phyloP scores from a whole-genome alignment of 1,139 yeast genomes.

The Protomyces inouyei region DNA sequence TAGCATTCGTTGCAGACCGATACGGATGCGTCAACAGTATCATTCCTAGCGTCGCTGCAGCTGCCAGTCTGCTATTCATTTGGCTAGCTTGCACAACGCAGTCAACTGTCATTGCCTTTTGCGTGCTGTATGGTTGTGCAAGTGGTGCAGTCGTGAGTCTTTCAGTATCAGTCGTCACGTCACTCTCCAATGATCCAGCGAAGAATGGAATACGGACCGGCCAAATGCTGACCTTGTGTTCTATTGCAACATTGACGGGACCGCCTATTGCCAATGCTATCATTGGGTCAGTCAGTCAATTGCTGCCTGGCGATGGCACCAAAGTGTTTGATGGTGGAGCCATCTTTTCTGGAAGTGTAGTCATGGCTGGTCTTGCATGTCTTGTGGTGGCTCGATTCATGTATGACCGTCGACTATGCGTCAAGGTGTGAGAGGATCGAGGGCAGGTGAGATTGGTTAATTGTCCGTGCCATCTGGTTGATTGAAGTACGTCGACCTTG shows the following conservation, averaged over 20 bases:
- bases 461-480: no score
- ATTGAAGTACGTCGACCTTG: no score
- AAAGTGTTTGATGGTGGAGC: not conserved
- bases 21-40: slow-evolving; percentile 47
- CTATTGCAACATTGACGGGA: slow-evolving; percentile 51
- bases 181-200: slow-evolving; percentile 49
- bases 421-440: no score
- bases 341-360: not conserved
- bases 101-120: slow-evolving; percentile 40
- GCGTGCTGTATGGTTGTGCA: slow-evolving; percentile 50
- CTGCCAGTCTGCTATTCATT: slow-evolving; percentile 36
- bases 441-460: no score
- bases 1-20: slow-evolving; percentile 48
- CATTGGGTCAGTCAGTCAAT: not conserved
- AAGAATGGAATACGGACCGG: slow-evolving; percentile 59
- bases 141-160: slow-evolving; percentile 46
- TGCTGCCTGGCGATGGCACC: not conserved
- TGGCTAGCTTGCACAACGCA: slow-evolving; percentile 36
- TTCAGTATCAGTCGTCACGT: slow-evolving; percentile 45
- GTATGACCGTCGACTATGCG: not conserved
- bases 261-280: slow-evolving; percentile 55
- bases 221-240: slow-evolving; percentile 46
- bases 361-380: not conserved
- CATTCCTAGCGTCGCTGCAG: slow-evolving; percentile 37
- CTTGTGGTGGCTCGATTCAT: not conserved